These are phyloP conservation scores for Silene uniflora DNA, from an alignment of 148 eudicot species.

Conservation along the genomic window DNA sequence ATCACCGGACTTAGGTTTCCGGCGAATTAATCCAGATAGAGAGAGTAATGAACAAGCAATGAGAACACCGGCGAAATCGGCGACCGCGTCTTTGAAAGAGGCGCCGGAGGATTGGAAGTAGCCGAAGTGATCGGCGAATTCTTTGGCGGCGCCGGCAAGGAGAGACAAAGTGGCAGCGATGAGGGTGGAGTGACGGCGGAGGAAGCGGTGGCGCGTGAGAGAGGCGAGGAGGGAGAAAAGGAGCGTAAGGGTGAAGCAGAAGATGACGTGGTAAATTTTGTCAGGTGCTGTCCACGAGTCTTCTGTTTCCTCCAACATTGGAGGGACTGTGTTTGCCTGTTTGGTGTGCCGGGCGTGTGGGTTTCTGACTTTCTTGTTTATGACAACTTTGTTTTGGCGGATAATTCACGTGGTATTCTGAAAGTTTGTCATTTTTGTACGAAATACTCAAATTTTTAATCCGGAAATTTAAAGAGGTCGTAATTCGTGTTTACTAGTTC, in stretches of 20 bases:
- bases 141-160: conserved; percentile 73
- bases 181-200: conserved; percentile 49
- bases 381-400: too few species aligned
- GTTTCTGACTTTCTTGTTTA: too few species aligned
- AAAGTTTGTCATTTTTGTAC: too few species aligned
- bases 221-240: conserved; percentile 41
- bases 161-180: conserved; percentile 52
- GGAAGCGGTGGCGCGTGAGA: conserved; percentile 31
- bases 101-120: conserved; percentile 77
- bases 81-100: conserved; percentile 52
- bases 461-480: too few species aligned
- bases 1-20: conserved; percentile 21
- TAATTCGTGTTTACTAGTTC: too few species aligned
- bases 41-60: conserved; percentile 34
- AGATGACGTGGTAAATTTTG: conserved; percentile 59
- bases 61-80: conserved; percentile 53
- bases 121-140: conserved; percentile 64
- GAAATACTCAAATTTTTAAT: too few species aligned
- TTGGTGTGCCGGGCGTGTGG: not conserved
- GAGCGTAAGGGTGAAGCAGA: conserved; percentile 59
- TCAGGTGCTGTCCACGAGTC: conserved; percentile 68
- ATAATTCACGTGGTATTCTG: too few species aligned
- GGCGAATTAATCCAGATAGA: conserved; percentile 4
- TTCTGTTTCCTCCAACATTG: conserved; percentile 17
- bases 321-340: not conserved